Conservation (phyloP, 306 rosid species). For the Albizia julibrissin region DNA sequence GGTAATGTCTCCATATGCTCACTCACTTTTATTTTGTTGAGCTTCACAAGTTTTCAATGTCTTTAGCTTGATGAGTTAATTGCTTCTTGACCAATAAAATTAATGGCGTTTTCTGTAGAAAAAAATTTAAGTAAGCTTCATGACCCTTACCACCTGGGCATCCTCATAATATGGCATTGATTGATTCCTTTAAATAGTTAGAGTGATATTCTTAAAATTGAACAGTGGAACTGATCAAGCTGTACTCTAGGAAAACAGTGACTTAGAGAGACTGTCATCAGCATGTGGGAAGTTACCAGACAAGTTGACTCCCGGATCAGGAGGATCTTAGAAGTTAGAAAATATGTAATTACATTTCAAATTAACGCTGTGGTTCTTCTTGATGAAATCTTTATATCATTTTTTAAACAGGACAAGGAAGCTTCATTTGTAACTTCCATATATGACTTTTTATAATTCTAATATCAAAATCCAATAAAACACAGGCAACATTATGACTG, state of each 20-base stretch:
- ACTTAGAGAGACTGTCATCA: constrained; percentile 6
- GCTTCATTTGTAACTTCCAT: constrained; percentile 3
- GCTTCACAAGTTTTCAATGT: neutral
- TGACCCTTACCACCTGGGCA: neutral
- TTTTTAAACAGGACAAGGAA: neutral
- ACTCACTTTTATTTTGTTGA: constrained; percentile 14
- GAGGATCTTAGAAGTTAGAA: neutral
- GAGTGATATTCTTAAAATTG: neutral
- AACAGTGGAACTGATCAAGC: neutral
- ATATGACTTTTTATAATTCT: neutral
- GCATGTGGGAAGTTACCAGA: neutral
- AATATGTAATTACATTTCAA: neutral
- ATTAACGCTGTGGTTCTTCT: constrained; percentile 11
- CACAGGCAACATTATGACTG: constrained; percentile 3
- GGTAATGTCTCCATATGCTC: constrained; percentile 48
- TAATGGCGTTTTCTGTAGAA: neutral
- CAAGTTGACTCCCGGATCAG: constrained; percentile 15
- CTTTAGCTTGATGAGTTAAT: neutral
- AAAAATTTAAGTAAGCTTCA: neutral
- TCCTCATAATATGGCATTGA: constrained; percentile 2
- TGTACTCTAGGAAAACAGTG: neutral
- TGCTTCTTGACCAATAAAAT: constrained; percentile 18
- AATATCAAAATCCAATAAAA: constrained; percentile 16
- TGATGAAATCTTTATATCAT: constrained; percentile 6
- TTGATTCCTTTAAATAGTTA: constrained; percentile 10